Conservation (phyloP, 2,329 filamentous ascomycete species). For the Scortechinia acanthostroma region DNA sequence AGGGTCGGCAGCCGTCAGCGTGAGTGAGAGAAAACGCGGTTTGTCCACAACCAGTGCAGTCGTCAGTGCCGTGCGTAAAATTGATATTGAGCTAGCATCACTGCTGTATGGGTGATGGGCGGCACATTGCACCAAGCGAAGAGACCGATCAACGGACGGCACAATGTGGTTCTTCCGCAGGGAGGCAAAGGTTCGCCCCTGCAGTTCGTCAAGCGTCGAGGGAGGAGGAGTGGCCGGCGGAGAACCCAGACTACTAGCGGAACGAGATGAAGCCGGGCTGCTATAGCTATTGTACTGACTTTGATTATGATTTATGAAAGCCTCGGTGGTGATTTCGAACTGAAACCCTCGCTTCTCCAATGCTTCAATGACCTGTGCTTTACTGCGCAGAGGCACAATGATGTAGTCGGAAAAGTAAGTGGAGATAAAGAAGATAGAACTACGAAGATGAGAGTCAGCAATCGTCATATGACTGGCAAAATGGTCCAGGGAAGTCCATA, state of each 20-base stretch:
- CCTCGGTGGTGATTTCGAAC: slow-evolving; percentile 44
- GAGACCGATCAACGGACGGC: slow-evolving; percentile 60
- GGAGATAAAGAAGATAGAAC: slow-evolving; percentile 93
- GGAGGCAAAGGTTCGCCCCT: slow-evolving; percentile 75
- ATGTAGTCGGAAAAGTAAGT: slow-evolving; percentile 98
- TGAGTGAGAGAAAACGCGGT: slow-evolving; percentile 37
- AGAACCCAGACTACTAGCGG: slow-evolving; percentile 29
- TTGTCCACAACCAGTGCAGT: slow-evolving; percentile 34
- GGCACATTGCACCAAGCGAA: slow-evolving; percentile 77
- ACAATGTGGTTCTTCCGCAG: slow-evolving; percentile 71
- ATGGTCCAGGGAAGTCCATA: background rate
- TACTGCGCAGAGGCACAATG: slow-evolving; percentile 72
- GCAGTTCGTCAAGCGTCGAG: slow-evolving; percentile 70
- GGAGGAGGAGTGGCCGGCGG: slow-evolving; percentile 68
- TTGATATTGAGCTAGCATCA: slow-evolving; percentile 23
- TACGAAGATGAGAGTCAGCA: too few species aligned
- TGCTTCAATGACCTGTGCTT: slow-evolving; percentile 67
- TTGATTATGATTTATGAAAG: slow-evolving; percentile 14
- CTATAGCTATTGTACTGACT: slow-evolving; percentile 15
- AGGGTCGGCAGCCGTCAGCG: slow-evolving; percentile 36
- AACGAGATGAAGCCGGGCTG: slow-evolving; percentile 19
- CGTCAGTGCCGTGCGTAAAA: background rate
- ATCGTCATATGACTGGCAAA: slow-evolving; percentile 27
- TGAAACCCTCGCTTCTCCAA: slow-evolving; percentile 76
- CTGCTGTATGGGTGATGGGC: slow-evolving; percentile 42